A percentile compares a stretch with the other conserved stretches of the same genome.
Conservation (phyloP, 2,329 filamentous ascomycete species). For the Botryosphaeria dothidea region DNA sequence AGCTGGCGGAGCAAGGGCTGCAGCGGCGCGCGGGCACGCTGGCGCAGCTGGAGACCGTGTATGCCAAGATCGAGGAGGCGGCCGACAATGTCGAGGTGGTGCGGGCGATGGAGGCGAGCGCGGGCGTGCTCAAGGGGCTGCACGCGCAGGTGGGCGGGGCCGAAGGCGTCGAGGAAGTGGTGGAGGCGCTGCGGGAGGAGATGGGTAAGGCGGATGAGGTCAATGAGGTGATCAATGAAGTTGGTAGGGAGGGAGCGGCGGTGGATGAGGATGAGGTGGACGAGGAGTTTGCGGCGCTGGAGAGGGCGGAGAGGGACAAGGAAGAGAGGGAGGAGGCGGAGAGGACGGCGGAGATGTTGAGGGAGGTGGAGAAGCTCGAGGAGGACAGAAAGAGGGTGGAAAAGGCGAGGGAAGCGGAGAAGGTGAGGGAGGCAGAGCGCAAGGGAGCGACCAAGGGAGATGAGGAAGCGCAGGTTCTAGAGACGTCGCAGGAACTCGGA, state of each 20-base stretch:
- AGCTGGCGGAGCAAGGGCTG: conserved; percentile 74
- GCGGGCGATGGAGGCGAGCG: conserved; percentile 76
- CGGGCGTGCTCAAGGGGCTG: conserved; percentile 69
- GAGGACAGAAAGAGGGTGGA: conserved; percentile 18
- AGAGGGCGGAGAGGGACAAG: conserved; percentile 69
- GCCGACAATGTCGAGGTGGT: conserved; percentile 82
- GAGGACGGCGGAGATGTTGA: conserved; percentile 38
- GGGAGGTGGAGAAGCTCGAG: conserved; percentile 47
- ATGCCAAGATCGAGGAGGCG: conserved; percentile 81
- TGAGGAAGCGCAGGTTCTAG: neutral
- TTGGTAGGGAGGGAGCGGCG: conserved; percentile 32
- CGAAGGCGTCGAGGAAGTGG: conserved; percentile 72
- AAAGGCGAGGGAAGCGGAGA: neutral
- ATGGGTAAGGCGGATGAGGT: conserved; percentile 78
- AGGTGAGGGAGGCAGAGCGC: neutral
- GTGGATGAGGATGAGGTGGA: conserved; percentile 84
- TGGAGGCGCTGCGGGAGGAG: conserved; percentile 75
- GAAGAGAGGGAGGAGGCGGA: conserved; percentile 50
- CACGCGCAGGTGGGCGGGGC: conserved; percentile 77
- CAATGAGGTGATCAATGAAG: conserved; percentile 71
- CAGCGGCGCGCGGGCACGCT: conserved; percentile 71
- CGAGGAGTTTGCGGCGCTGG: conserved; percentile 79
- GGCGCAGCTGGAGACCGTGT: conserved; percentile 79
- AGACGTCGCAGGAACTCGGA: conserved; percentile 8
- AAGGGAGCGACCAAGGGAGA: neutral